A percentile compares a stretch with the other conserved stretches of the same genome.
Evolutionary conservation across 768 basidiomycete species (phyloP).

Genomic region (Rubroboletus pulcherrimus): DNA sequence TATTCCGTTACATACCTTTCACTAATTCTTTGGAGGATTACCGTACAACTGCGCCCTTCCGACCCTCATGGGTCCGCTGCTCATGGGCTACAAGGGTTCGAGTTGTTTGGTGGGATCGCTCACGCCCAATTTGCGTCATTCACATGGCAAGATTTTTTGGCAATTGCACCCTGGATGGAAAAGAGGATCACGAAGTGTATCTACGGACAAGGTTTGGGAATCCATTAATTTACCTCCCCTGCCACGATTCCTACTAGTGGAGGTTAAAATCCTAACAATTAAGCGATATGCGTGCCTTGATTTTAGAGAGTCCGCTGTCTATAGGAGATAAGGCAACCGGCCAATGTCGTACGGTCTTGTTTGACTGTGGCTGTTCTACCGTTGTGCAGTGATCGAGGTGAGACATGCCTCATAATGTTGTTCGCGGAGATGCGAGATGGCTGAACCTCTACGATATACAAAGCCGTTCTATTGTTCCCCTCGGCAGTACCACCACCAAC

Average conservation of each 20-base stretch:
- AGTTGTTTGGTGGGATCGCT: constrained; percentile 44
- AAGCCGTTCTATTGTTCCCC: constrained; percentile 23
- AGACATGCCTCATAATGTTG: constrained; percentile 24
- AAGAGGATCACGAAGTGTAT: constrained; percentile 60
- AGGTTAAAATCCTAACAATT: not conserved
- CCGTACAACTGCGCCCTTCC: constrained; percentile 53
- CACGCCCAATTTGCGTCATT: constrained; percentile 67
- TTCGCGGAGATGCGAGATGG: constrained; percentile 11
- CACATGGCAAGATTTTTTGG: constrained; percentile 61
- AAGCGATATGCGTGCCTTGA: not conserved
- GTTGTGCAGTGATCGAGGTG: constrained; percentile 31
- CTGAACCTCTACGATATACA: constrained; percentile 3
- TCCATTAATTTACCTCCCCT: constrained; percentile 23
- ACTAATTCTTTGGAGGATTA: constrained; percentile 44
- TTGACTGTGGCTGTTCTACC: constrained; percentile 14
- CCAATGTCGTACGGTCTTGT: constrained; percentile 9
- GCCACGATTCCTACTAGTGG: not conserved
- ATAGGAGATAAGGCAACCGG: not conserved
- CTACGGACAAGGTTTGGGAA: constrained; percentile 69
- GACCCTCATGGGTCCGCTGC: constrained; percentile 38
- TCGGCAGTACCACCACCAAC: constrained; percentile 4
- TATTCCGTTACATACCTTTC: not conserved
- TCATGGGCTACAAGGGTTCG: constrained; percentile 43
- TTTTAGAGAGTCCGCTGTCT: not conserved
- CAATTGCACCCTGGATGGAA: constrained; percentile 79